These are phyloP conservation scores for Pichia sporocuriosa DNA, from an alignment of 805 yeast species.

Conservation along the genomic window DNA sequence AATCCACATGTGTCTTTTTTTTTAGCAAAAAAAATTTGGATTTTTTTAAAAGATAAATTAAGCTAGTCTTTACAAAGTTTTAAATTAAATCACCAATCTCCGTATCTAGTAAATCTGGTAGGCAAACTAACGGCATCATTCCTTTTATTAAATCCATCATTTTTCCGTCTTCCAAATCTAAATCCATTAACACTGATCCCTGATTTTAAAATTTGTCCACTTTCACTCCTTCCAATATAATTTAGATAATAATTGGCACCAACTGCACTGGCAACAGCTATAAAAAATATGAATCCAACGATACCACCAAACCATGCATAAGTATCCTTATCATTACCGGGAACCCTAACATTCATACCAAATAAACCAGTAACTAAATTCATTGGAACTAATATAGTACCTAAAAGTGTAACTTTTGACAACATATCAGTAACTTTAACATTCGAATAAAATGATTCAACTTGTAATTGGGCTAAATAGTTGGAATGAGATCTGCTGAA, in stretches of 20 bases:
- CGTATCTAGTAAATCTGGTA: slow-evolving; percentile 27
- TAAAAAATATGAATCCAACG: slow-evolving; percentile 25
- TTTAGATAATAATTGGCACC: slow-evolving; percentile 24
- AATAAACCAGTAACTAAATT: slow-evolving; percentile 86
- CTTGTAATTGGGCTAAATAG: slow-evolving; percentile 89
- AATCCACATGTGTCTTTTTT: too few species aligned
- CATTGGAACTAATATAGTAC: slow-evolving; percentile 86
- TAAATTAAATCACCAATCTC: slow-evolving; percentile 24
- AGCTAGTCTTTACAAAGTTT: too few species aligned
- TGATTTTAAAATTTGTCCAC: slow-evolving; percentile 6
- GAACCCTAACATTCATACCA: slow-evolving; percentile 92
- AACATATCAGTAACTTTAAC: slow-evolving; percentile 80
- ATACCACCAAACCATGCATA: slow-evolving; percentile 50
- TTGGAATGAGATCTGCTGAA: slow-evolving; percentile 88
- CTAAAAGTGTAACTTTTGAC: slow-evolving; percentile 82
- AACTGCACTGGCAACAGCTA: slow-evolving; percentile 19
- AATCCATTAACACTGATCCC: slow-evolving; percentile 26
- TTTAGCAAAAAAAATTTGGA: too few species aligned
- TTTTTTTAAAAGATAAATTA: too few species aligned
- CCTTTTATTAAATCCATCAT: slow-evolving; percentile 13
- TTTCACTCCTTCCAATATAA: slow-evolving; percentile 15
- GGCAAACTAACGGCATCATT: slow-evolving; percentile 28
- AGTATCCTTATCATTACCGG: slow-evolving; percentile 46
- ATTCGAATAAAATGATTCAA: slow-evolving; percentile 81
- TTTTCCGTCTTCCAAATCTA: slow-evolving; percentile 24